Evolutionary conservation across 176 grass and related monocot species (phyloP).

Genomic region (Musa schizocarpa): DNA sequence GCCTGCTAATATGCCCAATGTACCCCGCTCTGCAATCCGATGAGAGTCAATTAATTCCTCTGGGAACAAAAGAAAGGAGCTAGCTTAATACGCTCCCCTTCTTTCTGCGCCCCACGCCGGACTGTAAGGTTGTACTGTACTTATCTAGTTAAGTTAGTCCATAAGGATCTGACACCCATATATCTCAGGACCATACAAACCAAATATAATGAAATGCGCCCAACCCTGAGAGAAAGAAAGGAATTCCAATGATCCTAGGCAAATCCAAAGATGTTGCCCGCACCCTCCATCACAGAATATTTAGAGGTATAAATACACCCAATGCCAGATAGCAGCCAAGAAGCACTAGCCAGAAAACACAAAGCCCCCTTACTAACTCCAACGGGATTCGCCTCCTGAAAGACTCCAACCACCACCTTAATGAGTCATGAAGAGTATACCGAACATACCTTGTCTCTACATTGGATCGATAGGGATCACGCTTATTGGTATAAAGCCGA

Average conservation of each 20-base stretch:
- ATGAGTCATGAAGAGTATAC: constrained; percentile 7
- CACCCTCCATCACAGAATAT: neutral
- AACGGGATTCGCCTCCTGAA: constrained; percentile 5
- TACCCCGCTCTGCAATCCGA: too few relatives aligned
- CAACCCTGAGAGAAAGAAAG: constrained; percentile 4
- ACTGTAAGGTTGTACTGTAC: too few relatives aligned
- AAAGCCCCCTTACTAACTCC: neutral
- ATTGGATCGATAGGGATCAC: neutral
- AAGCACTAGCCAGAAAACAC: too few relatives aligned
- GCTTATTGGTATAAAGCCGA: neutral
- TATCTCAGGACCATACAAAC: neutral
- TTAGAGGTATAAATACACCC: too few relatives aligned
- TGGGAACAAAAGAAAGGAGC: neutral
- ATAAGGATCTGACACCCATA: too few relatives aligned
- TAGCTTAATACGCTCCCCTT: too few relatives aligned
- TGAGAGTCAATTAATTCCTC: too few relatives aligned
- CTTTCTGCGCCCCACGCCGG: too few relatives aligned
- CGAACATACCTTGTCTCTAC: neutral
- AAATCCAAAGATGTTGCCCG: neutral
- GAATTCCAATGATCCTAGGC: neutral
- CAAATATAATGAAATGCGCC: too few relatives aligned
- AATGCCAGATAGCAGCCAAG: too few relatives aligned
- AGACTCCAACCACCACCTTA: constrained; percentile 3
- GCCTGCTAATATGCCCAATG: constrained; percentile 7
- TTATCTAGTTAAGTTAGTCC: too few relatives aligned